Conservation (phyloP, 2,329 filamentous ascomycete species). For the Leptographium wingfieldii region DNA sequence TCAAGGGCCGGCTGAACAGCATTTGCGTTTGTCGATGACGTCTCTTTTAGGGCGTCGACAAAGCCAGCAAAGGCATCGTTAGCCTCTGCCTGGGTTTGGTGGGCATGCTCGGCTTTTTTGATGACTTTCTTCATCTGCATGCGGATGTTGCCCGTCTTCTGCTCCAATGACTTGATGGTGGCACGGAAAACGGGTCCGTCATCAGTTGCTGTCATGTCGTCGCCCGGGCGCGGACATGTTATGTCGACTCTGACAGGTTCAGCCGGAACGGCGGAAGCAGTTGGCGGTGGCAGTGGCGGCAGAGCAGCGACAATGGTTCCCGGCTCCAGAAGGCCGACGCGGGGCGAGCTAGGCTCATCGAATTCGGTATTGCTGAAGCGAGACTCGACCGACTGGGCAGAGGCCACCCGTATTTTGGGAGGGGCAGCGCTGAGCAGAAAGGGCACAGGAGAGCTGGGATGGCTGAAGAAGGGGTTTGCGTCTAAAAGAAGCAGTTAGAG, state of each 20-base stretch:
- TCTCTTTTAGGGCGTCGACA: conserved; percentile 75
- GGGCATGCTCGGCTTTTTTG: conserved; percentile 82
- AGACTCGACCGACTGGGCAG: conserved; percentile 74
- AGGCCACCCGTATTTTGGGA: conserved; percentile 70
- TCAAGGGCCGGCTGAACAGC: conserved; percentile 95
- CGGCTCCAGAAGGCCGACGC: conserved; percentile 12
- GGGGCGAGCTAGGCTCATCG: conserved; percentile 47
- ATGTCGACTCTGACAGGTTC: conserved; percentile 72
- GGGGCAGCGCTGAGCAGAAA: conserved; percentile 56
- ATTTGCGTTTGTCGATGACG: conserved; percentile 81
- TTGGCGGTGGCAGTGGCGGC: conserved; percentile 13
- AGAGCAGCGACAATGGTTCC: conserved; percentile 10
- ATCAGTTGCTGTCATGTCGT: conserved; percentile 74
- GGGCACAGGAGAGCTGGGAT: conserved; percentile 56
- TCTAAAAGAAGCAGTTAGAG: conserved; percentile 20
- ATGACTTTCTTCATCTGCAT: conserved; percentile 91
- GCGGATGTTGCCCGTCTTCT: conserved; percentile 92
- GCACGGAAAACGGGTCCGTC: conserved; percentile 93
- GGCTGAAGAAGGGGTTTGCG: conserved; percentile 30
- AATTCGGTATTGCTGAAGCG: conserved; percentile 61
- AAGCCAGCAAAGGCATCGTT: conserved; percentile 79
- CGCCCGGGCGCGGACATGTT: conserved; percentile 70
- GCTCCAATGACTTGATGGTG: conserved; percentile 90
- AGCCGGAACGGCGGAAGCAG: conserved; percentile 14
- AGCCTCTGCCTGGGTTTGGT: conserved; percentile 65